Evolutionary conservation across 2,329 filamentous ascomycete genomes (phyloP).

Genomic region (Cladophialophora chaetospira): DNA sequence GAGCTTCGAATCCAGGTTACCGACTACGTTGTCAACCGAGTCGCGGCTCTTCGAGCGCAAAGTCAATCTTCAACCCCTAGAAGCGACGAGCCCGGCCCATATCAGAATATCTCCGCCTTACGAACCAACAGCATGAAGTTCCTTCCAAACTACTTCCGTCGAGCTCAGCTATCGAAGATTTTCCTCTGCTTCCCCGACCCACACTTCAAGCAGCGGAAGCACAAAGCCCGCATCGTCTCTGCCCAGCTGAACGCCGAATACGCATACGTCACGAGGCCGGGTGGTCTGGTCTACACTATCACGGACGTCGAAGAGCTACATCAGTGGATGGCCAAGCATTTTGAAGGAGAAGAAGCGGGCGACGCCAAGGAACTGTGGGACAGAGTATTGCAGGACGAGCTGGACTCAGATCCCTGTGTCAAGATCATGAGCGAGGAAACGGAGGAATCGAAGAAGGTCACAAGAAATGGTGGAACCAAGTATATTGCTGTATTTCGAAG

Average conservation of each 20-base stretch:
- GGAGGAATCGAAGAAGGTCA: constrained; percentile 96
- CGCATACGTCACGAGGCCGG: constrained; percentile 79
- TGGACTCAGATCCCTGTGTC: constrained; percentile 61
- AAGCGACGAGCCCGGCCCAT: constrained; percentile 43
- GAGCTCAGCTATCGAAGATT: constrained; percentile 79
- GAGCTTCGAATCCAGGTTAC: constrained; percentile 91
- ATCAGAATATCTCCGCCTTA: constrained; percentile 85
- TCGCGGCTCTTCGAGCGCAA: constrained; percentile 70
- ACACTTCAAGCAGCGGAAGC: constrained; percentile 96
- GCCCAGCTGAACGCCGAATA: constrained; percentile 89
- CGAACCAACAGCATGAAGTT: constrained; percentile 99
- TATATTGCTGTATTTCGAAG: constrained; percentile 87
- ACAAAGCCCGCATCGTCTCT: constrained; percentile 94
- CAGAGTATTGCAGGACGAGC: constrained; percentile 62
- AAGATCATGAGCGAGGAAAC: constrained; percentile 72
- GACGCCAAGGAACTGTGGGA: constrained; percentile 82
- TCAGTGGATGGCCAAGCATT: constrained; percentile 52
- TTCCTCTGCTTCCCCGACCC: constrained; percentile 99
- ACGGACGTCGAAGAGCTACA: constrained; percentile 96
- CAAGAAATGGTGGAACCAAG: constrained; percentile 85
- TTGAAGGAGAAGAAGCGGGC: constrained; percentile 59
- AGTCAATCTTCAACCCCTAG: constrained; percentile 36
- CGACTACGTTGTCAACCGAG: constrained; percentile 85
- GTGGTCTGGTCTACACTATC: constrained; percentile 91
- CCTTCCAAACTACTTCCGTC: constrained; percentile 92